These are phyloP conservation scores for Boletus subcaerulescens DNA, from an alignment of 768 basidiomycete genomes.

Conservation along the genomic window DNA sequence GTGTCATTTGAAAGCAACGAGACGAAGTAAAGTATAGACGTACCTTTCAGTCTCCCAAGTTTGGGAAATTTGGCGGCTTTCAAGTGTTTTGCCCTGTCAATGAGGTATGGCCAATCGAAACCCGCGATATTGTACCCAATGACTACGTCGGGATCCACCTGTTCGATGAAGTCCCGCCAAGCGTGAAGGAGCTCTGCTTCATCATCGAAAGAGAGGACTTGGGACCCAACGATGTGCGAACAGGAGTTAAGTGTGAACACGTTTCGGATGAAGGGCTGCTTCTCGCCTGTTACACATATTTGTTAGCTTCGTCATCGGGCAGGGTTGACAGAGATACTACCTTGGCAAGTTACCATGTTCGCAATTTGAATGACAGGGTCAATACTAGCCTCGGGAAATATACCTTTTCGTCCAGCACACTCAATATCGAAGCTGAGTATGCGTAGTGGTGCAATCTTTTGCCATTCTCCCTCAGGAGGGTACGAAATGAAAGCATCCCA, in stretches of 20 bases:
- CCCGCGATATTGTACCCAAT: slow-evolving; percentile 94
- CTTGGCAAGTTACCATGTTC: slow-evolving; percentile 98
- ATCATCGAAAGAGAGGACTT: slow-evolving; percentile 80
- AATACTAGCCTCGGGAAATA: slow-evolving; percentile 86
- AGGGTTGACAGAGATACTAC: slow-evolving; percentile 37
- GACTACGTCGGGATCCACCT: slow-evolving; percentile 92
- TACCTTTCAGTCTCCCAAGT: slow-evolving; percentile 76
- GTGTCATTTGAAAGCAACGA: slow-evolving; percentile 3
- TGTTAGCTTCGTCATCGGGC: not conserved
- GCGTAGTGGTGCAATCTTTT: slow-evolving; percentile 86
- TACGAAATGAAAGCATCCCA: slow-evolving; percentile 88
- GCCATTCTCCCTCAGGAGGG: slow-evolving; percentile 88
- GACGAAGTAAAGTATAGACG: slow-evolving; percentile 4
- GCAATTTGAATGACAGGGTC: slow-evolving; percentile 99
- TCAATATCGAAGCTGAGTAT: slow-evolving; percentile 99
- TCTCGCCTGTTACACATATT: slow-evolving; percentile 62
- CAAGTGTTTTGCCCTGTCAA: slow-evolving; percentile 86
- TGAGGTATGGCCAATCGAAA: slow-evolving; percentile 96
- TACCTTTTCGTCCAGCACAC: slow-evolving; percentile 95
- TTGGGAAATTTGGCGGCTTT: slow-evolving; percentile 66
- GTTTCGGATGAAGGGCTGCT: slow-evolving; percentile 92
- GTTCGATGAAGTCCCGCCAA: slow-evolving; percentile 89
- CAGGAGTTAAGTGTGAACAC: slow-evolving; percentile 95
- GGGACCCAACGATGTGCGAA: slow-evolving; percentile 95
- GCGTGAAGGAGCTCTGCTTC: slow-evolving; percentile 70